These are phyloP conservation scores for Byssochlamys sp. DNA, from an alignment of 2,329 filamentous ascomycete species.

Conservation along the genomic window DNA sequence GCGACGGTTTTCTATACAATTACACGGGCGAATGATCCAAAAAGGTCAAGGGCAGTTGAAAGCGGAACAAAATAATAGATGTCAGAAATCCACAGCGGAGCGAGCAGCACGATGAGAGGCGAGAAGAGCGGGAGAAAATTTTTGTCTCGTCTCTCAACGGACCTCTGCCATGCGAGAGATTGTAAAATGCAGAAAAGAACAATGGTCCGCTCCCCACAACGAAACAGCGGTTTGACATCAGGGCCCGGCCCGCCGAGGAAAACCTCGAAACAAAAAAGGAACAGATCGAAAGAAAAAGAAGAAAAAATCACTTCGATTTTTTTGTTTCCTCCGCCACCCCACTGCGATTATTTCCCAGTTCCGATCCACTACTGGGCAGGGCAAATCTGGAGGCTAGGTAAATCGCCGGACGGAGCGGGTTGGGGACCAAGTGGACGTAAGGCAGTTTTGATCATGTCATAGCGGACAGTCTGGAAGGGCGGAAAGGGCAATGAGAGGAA, in stretches of 20 bases:
- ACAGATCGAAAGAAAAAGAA: neutral
- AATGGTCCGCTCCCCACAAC: neutral
- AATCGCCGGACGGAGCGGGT: neutral
- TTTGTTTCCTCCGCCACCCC: neutral
- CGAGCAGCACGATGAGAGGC: conserved; percentile 1
- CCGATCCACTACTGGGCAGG: neutral
- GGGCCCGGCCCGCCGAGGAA: neutral
- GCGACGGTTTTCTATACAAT: neutral
- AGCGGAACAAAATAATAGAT: neutral
- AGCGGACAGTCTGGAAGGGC: neutral
- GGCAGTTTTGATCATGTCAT: neutral
- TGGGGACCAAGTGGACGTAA: neutral
- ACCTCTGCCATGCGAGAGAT: neutral
- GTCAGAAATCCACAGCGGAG: conserved; percentile 13
- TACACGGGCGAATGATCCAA: neutral
- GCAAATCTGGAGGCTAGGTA: neutral
- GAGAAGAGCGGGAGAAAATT: neutral
- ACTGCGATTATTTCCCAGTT: neutral
- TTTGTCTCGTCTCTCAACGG: neutral
- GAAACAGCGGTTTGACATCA: neutral
- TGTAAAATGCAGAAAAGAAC: neutral
- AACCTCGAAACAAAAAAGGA: neutral
- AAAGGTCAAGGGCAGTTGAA: neutral
- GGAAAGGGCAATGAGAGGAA: neutral
- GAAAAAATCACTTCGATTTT: neutral